phyloP scores from a whole-genome alignment of 371 early-diverging fungal genomes.

The Syncephalis plumigaleata region DNA sequence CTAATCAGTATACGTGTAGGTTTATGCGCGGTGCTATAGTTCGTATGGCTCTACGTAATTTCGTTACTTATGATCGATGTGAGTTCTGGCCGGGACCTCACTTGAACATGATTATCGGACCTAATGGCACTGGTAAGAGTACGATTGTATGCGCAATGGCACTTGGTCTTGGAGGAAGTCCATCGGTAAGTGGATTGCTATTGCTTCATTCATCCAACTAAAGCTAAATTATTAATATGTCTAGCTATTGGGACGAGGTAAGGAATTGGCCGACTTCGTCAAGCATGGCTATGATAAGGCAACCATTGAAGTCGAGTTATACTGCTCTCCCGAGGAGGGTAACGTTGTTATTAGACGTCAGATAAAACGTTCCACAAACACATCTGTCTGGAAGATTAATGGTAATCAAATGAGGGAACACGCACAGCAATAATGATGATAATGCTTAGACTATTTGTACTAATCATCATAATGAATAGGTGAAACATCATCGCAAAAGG shows the following conservation, averaged over 20 bases:
- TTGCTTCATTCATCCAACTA: background rate
- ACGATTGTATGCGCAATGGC: conserved; percentile 96
- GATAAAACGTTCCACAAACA: conserved; percentile 46
- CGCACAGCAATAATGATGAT: too few species aligned
- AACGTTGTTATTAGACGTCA: conserved; percentile 39
- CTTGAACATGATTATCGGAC: conserved; percentile 95
- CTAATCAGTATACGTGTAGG: too few species aligned
- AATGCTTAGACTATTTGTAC: background rate
- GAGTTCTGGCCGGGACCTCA: conserved; percentile 79
- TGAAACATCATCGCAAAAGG: conserved; percentile 28
- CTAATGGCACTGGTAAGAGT: conserved; percentile 98
- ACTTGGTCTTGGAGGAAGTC: conserved; percentile 83
- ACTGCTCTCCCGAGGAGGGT: conserved; percentile 13
- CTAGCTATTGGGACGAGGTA: conserved; percentile 66
- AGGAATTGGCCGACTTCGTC: conserved; percentile 78
- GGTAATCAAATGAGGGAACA: conserved; percentile 31
- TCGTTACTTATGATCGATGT: conserved; percentile 82
- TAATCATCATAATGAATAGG: conserved; percentile 15
- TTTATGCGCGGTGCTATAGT: conserved; percentile 43
- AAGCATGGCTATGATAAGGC: conserved; percentile 75
- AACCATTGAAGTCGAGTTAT: conserved; percentile 58
- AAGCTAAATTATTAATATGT: background rate
- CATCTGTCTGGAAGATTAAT: conserved; percentile 62
- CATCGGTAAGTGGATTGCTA: conserved; percentile 28
- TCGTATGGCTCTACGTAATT: conserved; percentile 60